Evolutionary conservation across 1,284 basidiomycete species (phyloP).

Genomic region (Leccinum solheimii): DNA sequence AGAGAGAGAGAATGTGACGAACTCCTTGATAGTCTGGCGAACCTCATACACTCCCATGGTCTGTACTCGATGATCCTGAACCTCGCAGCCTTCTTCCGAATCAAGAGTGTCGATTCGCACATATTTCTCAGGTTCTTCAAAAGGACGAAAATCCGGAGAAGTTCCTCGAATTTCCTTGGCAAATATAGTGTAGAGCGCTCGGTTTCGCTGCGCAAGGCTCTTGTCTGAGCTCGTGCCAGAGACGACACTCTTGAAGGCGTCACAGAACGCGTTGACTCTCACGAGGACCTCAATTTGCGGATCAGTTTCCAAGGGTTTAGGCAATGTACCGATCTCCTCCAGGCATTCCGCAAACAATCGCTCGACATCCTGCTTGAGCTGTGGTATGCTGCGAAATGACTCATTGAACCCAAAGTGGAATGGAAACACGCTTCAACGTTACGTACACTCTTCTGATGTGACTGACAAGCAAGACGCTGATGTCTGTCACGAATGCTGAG

Average conservation of each 20-base stretch:
- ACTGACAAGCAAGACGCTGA: slow-evolving; percentile 52
- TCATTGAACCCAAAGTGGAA: slow-evolving; percentile 8
- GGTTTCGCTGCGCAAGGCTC: slow-evolving; percentile 39
- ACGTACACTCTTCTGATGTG: slow-evolving; percentile 55
- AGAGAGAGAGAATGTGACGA: background rate
- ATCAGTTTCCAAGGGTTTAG: slow-evolving; percentile 40
- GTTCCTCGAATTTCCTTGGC: slow-evolving; percentile 40
- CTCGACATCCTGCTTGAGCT: slow-evolving; percentile 38
- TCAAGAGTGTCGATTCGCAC: slow-evolving; percentile 14
- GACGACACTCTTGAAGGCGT: slow-evolving; percentile 39
- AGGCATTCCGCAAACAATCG: slow-evolving; percentile 39
- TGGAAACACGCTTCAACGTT: background rate
- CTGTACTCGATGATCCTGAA: slow-evolving; percentile 3
- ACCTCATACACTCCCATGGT: slow-evolving; percentile 35
- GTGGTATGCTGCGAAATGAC: slow-evolving; percentile 42
- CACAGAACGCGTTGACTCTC: slow-evolving; percentile 47
- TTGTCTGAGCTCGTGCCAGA: slow-evolving; percentile 38
- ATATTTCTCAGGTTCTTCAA: slow-evolving; percentile 12
- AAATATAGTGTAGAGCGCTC: slow-evolving; percentile 36
- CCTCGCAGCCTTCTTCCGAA: background rate
- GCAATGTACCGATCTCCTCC: slow-evolving; percentile 43
- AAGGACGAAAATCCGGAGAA: slow-evolving; percentile 43
- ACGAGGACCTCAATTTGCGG: slow-evolving; percentile 47
- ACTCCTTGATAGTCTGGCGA: slow-evolving; percentile 35
- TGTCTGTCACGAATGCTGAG: slow-evolving; percentile 49